Percentiles rank a stretch among this genome's conserved stretches.
These are phyloP conservation scores for Piper betle DNA, from an alignment of 164 flowering plant species.

Conservation along the genomic window DNA sequence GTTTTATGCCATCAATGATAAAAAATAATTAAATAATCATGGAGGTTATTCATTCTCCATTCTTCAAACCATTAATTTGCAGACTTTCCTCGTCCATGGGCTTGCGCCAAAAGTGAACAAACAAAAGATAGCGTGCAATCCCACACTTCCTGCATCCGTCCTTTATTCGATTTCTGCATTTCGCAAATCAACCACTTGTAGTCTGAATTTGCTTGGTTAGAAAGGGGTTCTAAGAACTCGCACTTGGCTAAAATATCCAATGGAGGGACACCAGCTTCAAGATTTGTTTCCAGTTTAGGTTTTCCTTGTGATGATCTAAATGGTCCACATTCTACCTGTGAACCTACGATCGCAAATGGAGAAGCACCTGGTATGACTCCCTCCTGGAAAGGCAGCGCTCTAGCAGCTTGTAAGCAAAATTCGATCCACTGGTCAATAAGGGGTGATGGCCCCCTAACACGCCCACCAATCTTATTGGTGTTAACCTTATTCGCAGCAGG, in stretches of 20 bases:
- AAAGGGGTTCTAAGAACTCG: constrained; percentile 74
- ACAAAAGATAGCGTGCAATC: background rate
- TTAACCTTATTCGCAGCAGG: constrained; percentile 47
- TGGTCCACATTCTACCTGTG: constrained; percentile 9
- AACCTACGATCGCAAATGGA: constrained; percentile 35
- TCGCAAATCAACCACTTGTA: constrained; percentile 36
- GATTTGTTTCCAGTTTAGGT: constrained; percentile 72
- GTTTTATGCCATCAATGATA: too few relatives aligned
- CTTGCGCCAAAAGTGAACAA: background rate
- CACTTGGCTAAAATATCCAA: constrained; percentile 53
- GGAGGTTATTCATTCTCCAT: too few relatives aligned
- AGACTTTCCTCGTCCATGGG: too few relatives aligned
- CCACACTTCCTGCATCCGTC: constrained; percentile 10
- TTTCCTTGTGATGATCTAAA: constrained; percentile 23
- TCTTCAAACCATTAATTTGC: too few relatives aligned
- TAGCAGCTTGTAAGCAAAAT: constrained; percentile 72
- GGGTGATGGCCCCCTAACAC: constrained; percentile 80
- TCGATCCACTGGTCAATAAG: constrained; percentile 81
- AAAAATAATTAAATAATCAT: too few relatives aligned
- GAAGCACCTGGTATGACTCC: constrained; percentile 75
- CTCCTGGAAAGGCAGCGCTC: constrained; percentile 70
- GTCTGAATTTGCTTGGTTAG: constrained; percentile 50
- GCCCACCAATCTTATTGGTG: constrained; percentile 53
- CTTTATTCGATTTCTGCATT: constrained; percentile 19
- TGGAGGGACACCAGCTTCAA: constrained; percentile 63